Base-by-base conservation (phyloP, 2,329 filamentous ascomycete genomes). In the Aureobasidium zeae region DNA sequence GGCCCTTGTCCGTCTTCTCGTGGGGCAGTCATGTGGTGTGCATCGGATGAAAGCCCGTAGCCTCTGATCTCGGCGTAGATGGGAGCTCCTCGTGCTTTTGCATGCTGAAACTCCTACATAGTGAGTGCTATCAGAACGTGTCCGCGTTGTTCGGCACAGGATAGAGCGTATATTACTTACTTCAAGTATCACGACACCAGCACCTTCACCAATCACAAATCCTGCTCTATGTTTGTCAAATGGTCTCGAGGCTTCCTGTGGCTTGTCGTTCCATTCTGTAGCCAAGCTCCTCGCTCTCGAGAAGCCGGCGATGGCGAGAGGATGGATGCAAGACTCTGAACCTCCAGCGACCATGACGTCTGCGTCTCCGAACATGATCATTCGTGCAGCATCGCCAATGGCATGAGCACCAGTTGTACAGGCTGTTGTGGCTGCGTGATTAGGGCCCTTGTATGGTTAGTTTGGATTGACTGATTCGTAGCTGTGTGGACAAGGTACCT, bases 341-440 rank as follows among this genome's bases (percentile, higher is more conserved):
- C 89, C 89, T 30, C 91, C 91, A n/a, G 91, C 87, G 7, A 98
- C 67, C 87, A 98, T 96, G 44, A 96, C 82, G 61, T 94, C 76
- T 33, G 89, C 89, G 59, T 96, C 89, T 5, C 87, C 88, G 57
- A 80, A 81, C n/a, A 82, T 77, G 49, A 98, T 89, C 59, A 95
- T 86, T 13, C 89, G 79, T n/a, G 84, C 81, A 5, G 91, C 91
- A 61, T 98, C 91, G 13, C 89, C 91, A 37, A 98, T 81, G 1
- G 88, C 87, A 65, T 98, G 91, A 1, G 89, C 86, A 9, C 91
- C 91, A 0, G 91, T 98, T 1, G 91, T 96, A 61, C 91, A 98
- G 46, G 91, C 91, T 10, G 91, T 98, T 0, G 89, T 94, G 28
- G 78, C 86, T 2, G 89, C 78, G 63, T 95, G 91, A 58, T 94